Percentiles rank a stretch among this genome's conserved stretches.
Conservation (phyloP, 2,329 filamentous ascomycete species). For the Claviceps quebecensis region DNA sequence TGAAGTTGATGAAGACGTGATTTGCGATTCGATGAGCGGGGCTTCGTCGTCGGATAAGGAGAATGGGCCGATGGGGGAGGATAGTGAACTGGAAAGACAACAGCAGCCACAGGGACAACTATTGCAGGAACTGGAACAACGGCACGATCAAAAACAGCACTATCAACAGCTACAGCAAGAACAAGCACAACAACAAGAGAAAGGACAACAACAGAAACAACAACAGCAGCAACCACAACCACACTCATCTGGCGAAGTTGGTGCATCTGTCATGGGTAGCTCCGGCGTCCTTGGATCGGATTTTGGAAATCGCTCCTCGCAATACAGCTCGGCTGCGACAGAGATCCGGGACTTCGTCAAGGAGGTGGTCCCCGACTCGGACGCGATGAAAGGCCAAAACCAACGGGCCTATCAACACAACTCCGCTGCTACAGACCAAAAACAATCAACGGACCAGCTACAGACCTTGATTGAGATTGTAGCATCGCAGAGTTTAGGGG, state of each 20-base stretch:
- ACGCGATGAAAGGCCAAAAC: slow-evolving; percentile 14
- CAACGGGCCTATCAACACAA: slow-evolving; percentile 13
- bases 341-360: slow-evolving; percentile 32
- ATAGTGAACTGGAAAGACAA: slow-evolving; percentile 2
- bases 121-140: too few species aligned
- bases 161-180: too few species aligned
- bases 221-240: slow-evolving; percentile 18
- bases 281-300: slow-evolving; percentile 35
- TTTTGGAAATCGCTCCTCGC: slow-evolving; percentile 33
- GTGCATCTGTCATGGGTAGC: slow-evolving; percentile 37
- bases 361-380: slow-evolving; percentile 25
- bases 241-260: slow-evolving; percentile 42
- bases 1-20: slow-evolving; percentile 22
- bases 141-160: too few species aligned
- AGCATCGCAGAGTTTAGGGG: slow-evolving; percentile 41
- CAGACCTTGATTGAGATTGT: slow-evolving; percentile 38
- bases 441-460: slow-evolving; percentile 34
- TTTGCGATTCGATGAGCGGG: slow-evolving; percentile 36
- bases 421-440: slow-evolving; percentile 25
- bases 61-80: slow-evolving; percentile 53
- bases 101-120: too few species aligned
- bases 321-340: slow-evolving; percentile 23
- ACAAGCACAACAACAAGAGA: too few species aligned
- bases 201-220: slow-evolving; percentile 14
- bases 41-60: slow-evolving; percentile 74